A percentile compares a stretch with the other conserved stretches of the same genome.
phyloP scores from a whole-genome alignment of 345 rosid genomes.

The Leavenworthia alabamica region DNA sequence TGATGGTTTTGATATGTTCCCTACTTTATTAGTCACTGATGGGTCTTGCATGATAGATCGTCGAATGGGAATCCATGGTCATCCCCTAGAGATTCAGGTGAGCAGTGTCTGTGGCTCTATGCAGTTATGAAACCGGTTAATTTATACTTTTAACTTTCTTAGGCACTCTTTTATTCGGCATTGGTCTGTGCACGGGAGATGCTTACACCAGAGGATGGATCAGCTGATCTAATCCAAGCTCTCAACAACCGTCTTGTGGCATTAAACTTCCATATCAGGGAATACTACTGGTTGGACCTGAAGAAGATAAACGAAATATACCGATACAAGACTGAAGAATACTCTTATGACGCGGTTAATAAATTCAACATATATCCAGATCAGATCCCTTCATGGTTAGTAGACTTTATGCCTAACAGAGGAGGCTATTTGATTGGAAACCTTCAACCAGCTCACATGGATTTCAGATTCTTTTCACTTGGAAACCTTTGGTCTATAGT shows the following conservation, averaged over 20 bases:
- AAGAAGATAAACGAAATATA: constrained; percentile 72
- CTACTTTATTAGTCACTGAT: constrained; percentile 89
- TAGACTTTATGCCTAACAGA: constrained; percentile 66
- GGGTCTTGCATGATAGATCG: constrained; percentile 99
- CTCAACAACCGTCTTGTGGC: constrained; percentile 80
- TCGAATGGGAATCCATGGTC: constrained; percentile 98
- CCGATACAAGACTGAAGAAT: constrained; percentile 80
- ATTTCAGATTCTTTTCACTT: constrained; percentile 85
- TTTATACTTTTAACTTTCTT: not conserved
- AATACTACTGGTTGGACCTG: constrained; percentile 83
- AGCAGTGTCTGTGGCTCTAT: not conserved
- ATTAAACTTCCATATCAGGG: constrained; percentile 80
- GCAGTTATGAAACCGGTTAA: not conserved
- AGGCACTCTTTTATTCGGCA: constrained; percentile 86
- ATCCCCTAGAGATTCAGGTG: constrained; percentile 94
- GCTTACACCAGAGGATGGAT: constrained; percentile 78
- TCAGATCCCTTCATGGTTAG: constrained; percentile 85
- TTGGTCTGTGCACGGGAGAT: constrained; percentile 79
- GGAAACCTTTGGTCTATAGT: constrained; percentile 84
- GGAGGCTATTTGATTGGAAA: constrained; percentile 88
- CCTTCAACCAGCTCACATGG: constrained; percentile 96
- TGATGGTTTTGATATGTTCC: constrained; percentile 97
- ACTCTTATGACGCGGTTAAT: constrained; percentile 83
- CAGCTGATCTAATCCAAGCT: constrained; percentile 71
- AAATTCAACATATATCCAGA: constrained; percentile 94